Base-by-base conservation (phyloP, 257 asterid genomes). In the Mitragyna speciosa region DNA sequence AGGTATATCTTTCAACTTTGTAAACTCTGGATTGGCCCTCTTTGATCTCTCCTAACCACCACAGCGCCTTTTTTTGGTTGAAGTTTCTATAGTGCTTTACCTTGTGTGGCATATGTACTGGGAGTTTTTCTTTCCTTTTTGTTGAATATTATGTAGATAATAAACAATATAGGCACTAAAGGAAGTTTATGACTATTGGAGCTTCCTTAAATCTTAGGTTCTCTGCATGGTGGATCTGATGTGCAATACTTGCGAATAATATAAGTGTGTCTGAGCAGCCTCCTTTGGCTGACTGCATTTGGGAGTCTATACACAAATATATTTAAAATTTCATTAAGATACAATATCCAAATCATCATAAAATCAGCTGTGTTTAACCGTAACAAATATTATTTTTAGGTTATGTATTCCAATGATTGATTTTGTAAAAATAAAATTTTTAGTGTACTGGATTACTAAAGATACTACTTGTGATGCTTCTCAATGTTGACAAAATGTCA, bases 1-100 rank as follows among this genome's bases (percentile, higher is more conserved):
- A 96, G 99, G 98, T 94, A 91, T 70, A 33, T 66, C 64, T 68
- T 79, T 80, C 47, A 73, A 45, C 56, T 68, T n/a, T 51, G 63
- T 33, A 64, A 61, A 41, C 47, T 43, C 20, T 9, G 31, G 61
- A 20, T 63, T 39, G 20, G 30, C 63, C 47, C 14, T 17, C 64
- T 16, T 12, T 5, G 17, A 17, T 17, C 24, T 64, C 64, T 47
- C 47, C 2, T 7, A 14, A 39, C 30, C 48, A 68, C 47, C 39
- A 65, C 39, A n/a, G 10, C 11, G 3, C 6, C 26, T 14, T 66
- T 33, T 12, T 19, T 66, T 17, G 15, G 9, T 6, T 28, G 17
- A 66, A 19, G 48, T 30, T 45, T 22, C 28, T 67, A 16, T 30
- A 8, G 28, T 43, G 49, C 39, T 41, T 56, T 26, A 26, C 33